A percentile compares a stretch with the other conserved stretches of the same genome.
Evolutionary conservation across 331 rosid genomes (phyloP).

Genomic region (Dryas integrifolia): DNA sequence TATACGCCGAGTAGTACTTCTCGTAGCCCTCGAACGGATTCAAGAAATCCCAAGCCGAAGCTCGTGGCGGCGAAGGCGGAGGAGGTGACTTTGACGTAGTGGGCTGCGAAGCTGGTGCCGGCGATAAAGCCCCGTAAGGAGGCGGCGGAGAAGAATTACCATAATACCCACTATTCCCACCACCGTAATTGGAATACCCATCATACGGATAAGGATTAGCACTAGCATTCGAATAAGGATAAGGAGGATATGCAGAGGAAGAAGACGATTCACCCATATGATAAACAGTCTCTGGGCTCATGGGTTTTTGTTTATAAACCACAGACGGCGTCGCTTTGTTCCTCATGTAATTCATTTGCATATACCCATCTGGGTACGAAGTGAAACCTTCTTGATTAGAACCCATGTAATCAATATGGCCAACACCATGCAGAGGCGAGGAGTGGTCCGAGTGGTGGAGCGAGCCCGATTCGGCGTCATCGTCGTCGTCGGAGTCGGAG

Average conservation of each 20-base stretch:
- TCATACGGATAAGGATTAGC: conserved; percentile 7
- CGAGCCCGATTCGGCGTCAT: conserved; percentile 32
- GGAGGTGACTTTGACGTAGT: conserved; percentile 58
- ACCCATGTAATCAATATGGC: conserved; percentile 31
- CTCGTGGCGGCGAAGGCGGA: conserved; percentile 76
- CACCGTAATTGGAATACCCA: conserved; percentile 16
- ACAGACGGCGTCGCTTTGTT: conserved; percentile 60
- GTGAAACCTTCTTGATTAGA: conserved; percentile 27
- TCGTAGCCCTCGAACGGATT: conserved; percentile 55
- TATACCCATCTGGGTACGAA: conserved; percentile 39
- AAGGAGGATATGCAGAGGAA: conserved; percentile 31
- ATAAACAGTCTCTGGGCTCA: conserved; percentile 40
- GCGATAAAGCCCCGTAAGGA: conserved; percentile 34
- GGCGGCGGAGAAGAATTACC: conserved; percentile 39
- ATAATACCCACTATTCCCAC: conserved; percentile 27
- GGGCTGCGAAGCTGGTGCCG: conserved; percentile 16
- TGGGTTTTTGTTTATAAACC: conserved; percentile 59
- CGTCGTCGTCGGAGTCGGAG: conserved; percentile 54
- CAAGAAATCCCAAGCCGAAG: conserved; percentile 73
- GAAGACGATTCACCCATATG: conserved; percentile 69
- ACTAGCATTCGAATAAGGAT: conserved; percentile 26
- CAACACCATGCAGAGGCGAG: conserved; percentile 49
- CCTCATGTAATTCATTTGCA: conserved; percentile 68
- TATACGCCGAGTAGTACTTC: conserved; percentile 38
- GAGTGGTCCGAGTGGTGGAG: conserved; percentile 52